phyloP scores from a whole-genome alignment of 2,329 filamentous ascomycete species.

The Fusarium torreyae region DNA sequence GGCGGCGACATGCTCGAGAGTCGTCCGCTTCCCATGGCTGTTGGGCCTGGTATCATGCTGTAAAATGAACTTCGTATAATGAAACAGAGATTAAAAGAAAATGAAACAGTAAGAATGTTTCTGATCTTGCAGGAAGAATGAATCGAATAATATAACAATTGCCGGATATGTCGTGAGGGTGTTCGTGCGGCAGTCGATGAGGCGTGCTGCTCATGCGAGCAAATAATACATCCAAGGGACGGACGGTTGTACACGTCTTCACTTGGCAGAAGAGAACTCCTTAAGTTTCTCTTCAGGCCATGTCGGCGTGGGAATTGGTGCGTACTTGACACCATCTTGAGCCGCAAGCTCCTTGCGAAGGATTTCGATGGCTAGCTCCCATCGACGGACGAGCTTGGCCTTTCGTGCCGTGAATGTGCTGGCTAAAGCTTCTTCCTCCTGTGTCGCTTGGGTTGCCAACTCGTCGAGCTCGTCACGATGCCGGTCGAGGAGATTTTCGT shows the following conservation, averaged over 20 bases:
- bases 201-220: neutral
- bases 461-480: conserved; percentile 65
- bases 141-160: conserved; percentile 5
- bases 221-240: neutral
- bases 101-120: conserved; percentile 6
- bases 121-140: neutral
- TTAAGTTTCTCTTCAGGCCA: conserved; percentile 50
- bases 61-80: conserved; percentile 26
- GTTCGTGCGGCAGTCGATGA: neutral
- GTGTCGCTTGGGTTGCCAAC: conserved; percentile 62
- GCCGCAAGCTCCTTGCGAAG: conserved; percentile 67
- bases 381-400: conserved; percentile 63
- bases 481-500: conserved; percentile 62
- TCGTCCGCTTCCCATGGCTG: conserved; percentile 38
- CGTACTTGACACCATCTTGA: conserved; percentile 61
- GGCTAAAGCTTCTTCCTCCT: conserved; percentile 66
- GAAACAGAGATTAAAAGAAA: conserved; percentile 21
- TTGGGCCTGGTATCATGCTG: conserved; percentile 47
- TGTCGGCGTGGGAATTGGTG: conserved; percentile 51
- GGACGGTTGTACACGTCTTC: neutral
- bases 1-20: conserved; percentile 16
- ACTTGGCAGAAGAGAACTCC: conserved; percentile 5
- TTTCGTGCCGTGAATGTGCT: conserved; percentile 63
- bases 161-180: conserved; percentile 8
- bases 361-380: conserved; percentile 68